Evolutionary conservation across 805 yeast species (phyloP).

Genomic region (Candida maltosa): DNA sequence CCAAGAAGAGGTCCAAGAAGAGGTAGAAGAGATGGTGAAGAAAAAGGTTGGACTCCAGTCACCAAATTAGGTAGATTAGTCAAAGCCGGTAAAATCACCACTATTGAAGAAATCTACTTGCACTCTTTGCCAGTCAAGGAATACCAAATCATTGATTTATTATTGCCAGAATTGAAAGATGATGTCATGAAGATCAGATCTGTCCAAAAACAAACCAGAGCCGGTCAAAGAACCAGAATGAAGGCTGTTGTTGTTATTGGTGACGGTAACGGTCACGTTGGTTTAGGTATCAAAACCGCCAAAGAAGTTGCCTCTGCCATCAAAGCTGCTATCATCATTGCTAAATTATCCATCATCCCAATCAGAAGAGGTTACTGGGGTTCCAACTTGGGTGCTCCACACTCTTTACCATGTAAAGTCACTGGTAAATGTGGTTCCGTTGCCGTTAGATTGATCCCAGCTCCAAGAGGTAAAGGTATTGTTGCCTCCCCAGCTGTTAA

Average conservation of each 20-base stretch:
- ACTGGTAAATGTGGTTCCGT: conserved; percentile 99
- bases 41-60: conserved; percentile 99
- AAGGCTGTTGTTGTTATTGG: conserved; percentile 99
- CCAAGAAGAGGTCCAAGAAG: conserved; percentile 49
- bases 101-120: conserved; percentile 97
- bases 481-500: conserved; percentile 99
- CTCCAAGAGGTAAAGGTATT: conserved; percentile 99
- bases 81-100: conserved; percentile 94
- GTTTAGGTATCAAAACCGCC: conserved; percentile 99
- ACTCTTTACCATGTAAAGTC: conserved; percentile 95
- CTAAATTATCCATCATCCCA: conserved; percentile 97
- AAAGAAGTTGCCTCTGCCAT: conserved; percentile 99
- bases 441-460: conserved; percentile 96
- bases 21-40: conserved; percentile 83
- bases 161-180: conserved; percentile 93
- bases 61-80: conserved; percentile 99
- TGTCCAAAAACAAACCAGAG: conserved; percentile 99
- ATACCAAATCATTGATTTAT: conserved; percentile 95
- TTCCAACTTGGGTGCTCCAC: conserved; percentile 98
- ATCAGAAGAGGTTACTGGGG: conserved; percentile 99
- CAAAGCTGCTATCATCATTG: conserved; percentile 99
- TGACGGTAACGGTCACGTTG: conserved; percentile 99
- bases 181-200: conserved; percentile 99
- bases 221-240: conserved; percentile 99
- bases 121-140: conserved; percentile 99